These are phyloP conservation scores for Fusarium nanum DNA, from an alignment of 2,329 filamentous ascomycete genomes.

Conservation along the genomic window DNA sequence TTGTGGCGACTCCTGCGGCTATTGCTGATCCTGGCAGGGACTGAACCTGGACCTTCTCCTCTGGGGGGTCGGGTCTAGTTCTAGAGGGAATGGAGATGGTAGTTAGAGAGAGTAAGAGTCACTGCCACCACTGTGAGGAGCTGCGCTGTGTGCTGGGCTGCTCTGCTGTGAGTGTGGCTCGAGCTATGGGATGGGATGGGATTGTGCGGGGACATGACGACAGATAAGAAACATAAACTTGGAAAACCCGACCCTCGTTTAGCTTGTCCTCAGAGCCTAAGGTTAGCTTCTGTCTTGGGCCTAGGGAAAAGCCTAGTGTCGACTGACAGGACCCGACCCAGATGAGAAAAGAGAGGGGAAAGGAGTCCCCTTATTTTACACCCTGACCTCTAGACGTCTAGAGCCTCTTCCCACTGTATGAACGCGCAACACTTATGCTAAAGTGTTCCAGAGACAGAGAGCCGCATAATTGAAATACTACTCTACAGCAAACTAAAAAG, in stretches of 20 bases:
- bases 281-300: not conserved
- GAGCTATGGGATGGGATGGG: conserved; percentile 1
- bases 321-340: conserved; percentile 5
- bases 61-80: conserved; percentile 21
- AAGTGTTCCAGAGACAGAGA: conserved; percentile 5
- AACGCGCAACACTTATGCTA: not conserved
- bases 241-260: conserved; percentile 12
- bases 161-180: conserved; percentile 34
- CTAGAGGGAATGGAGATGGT: conserved; percentile 21
- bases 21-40: conserved; percentile 12
- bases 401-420: not conserved
- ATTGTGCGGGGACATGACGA: conserved; percentile 46
- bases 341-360: conserved; percentile 9
- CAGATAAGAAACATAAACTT: conserved; percentile 28
- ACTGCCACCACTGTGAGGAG: conserved; percentile 21
- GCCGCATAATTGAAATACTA: conserved; percentile 14
- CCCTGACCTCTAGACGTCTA: not conserved
- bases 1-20: not conserved
- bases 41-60: not conserved
- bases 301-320: not conserved
- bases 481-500: not conserved
- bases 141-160: conserved; percentile 7
- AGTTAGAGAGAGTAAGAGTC: conserved; percentile 23
- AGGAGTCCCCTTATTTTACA: not conserved
- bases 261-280: conserved; percentile 1